Percentiles rank a stretch among this genome's conserved stretches.
These are phyloP conservation scores for Paecilomyces sp. DNA, from an alignment of 2,329 filamentous ascomycete genomes.

Conservation along the genomic window DNA sequence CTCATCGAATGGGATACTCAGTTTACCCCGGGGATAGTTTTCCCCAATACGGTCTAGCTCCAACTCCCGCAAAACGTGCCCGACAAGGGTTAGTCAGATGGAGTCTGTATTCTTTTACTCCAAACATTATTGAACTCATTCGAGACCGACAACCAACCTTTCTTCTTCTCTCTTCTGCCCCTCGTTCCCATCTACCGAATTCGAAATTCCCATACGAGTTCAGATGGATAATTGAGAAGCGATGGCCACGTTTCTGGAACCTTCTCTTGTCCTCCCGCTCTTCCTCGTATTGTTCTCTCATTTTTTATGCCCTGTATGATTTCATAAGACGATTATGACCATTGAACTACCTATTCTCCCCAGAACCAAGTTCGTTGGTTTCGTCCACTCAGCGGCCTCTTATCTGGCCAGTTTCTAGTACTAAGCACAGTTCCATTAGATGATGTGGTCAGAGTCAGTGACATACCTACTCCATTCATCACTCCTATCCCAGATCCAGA, in stretches of 20 bases:
- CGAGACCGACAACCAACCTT: background rate
- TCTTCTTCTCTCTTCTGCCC: background rate
- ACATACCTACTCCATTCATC: too few relatives aligned
- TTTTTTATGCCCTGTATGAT: background rate
- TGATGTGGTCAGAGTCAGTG: too few relatives aligned
- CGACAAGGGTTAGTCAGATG: background rate
- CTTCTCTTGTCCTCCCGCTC: background rate
- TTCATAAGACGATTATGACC: background rate
- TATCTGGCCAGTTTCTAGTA: too few relatives aligned
- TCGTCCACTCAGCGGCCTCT: too few relatives aligned
- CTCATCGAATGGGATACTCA: background rate
- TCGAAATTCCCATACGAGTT: background rate
- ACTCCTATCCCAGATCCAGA: too few relatives aligned
- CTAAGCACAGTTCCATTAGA: too few relatives aligned
- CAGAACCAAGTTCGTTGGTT: too few relatives aligned
- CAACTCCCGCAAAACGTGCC: background rate
- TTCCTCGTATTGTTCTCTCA: background rate
- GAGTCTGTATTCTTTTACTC: background rate
- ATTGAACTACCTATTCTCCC: too few relatives aligned
- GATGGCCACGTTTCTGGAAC: too few relatives aligned
- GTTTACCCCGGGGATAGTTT: background rate
- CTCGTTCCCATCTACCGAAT: background rate
- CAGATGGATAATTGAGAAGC: background rate
- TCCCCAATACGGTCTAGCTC: background rate
- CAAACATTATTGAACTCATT: background rate